Evolutionary conservation across 2,329 filamentous ascomycete species (phyloP).

Genomic region (Apiospora arundinis): DNA sequence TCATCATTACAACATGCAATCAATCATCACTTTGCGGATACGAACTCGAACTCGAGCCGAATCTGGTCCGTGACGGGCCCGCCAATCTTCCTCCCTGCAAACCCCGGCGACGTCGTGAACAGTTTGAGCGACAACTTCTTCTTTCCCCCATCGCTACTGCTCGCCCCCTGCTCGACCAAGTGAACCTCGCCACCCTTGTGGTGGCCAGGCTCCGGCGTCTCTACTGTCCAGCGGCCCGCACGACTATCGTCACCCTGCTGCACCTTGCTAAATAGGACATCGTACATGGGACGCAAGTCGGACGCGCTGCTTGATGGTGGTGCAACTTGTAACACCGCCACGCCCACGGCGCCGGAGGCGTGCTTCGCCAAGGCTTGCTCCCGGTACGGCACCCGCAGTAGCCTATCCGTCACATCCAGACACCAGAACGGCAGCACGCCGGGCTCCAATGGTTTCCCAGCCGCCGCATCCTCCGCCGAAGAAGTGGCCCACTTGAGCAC

Average conservation of each 20-base stretch:
- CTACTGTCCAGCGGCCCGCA: neutral
- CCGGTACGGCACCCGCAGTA: constrained; percentile 59
- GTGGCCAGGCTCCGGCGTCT: neutral
- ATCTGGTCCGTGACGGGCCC: neutral
- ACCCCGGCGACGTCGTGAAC: constrained; percentile 11
- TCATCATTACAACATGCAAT: neutral
- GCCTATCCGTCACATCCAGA: constrained; percentile 64
- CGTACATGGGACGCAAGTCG: constrained; percentile 38
- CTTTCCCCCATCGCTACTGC: neutral
- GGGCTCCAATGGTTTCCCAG: constrained; percentile 38
- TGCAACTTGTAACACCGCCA: constrained; percentile 42
- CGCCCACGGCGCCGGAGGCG: constrained; percentile 55
- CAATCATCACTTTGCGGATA: neutral
- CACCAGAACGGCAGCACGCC: constrained; percentile 70
- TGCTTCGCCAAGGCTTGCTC: constrained; percentile 45
- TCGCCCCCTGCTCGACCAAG: constrained; percentile 7
- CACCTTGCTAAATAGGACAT: constrained; percentile 29
- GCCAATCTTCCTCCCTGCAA: constrained; percentile 20
- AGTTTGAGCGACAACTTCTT: constrained; percentile 21
- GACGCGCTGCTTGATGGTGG: constrained; percentile 29
- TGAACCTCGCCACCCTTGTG: constrained; percentile 20
- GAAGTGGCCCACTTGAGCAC: constrained; percentile 59
- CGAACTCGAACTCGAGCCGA: constrained; percentile 22
- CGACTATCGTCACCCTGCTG: neutral
- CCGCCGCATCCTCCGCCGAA: constrained; percentile 24